These are phyloP conservation scores for Saccharomyces hybrid DNA, from an alignment of 1,139 yeast genomes.

Conservation along the genomic window DNA sequence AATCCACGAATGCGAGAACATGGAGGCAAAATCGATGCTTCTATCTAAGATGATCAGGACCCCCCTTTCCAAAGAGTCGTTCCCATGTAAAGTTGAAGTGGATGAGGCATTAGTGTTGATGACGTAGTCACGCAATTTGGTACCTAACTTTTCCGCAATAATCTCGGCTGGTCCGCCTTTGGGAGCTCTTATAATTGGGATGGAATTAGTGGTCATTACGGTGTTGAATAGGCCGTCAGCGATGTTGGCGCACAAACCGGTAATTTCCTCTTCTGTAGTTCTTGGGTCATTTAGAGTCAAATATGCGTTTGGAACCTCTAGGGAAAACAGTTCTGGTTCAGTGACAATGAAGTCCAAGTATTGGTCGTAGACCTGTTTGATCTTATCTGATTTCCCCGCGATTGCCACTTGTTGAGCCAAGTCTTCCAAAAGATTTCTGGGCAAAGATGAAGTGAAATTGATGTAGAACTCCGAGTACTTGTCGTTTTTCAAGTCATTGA, in stretches of 20 bases:
- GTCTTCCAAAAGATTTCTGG: slow-evolving; percentile 74
- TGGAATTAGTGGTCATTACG: slow-evolving; percentile 64
- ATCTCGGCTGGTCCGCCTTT: slow-evolving; percentile 93
- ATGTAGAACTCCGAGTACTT: slow-evolving; percentile 73
- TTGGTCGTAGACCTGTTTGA: slow-evolving; percentile 88
- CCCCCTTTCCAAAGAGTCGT: slow-evolving; percentile 44
- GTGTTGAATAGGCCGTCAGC: slow-evolving; percentile 80
- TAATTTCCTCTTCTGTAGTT: slow-evolving; percentile 70
- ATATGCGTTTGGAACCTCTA: slow-evolving; percentile 63
- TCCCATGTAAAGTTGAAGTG: slow-evolving; percentile 24
- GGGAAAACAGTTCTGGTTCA: slow-evolving; percentile 81
- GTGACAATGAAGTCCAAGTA: slow-evolving; percentile 86
- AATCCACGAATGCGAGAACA: slow-evolving; percentile 97
- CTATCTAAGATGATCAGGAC: slow-evolving; percentile 85
- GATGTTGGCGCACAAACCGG: slow-evolving; percentile 55
- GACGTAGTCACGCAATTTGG: slow-evolving; percentile 74
- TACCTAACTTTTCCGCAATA: slow-evolving; percentile 80
- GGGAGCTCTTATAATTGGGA: slow-evolving; percentile 88
- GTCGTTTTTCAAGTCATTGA: slow-evolving; percentile 64
- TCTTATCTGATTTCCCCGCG: slow-evolving; percentile 59
- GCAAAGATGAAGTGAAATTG: slow-evolving; percentile 76
- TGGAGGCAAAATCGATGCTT: slow-evolving; percentile 80
- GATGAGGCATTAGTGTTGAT: slow-evolving; percentile 49
- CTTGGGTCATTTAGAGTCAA: slow-evolving; percentile 60
- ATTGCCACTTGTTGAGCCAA: slow-evolving; percentile 77